phyloP scores from a whole-genome alignment of 1,139 yeast species.

The Casaregolazyma lundiana region DNA sequence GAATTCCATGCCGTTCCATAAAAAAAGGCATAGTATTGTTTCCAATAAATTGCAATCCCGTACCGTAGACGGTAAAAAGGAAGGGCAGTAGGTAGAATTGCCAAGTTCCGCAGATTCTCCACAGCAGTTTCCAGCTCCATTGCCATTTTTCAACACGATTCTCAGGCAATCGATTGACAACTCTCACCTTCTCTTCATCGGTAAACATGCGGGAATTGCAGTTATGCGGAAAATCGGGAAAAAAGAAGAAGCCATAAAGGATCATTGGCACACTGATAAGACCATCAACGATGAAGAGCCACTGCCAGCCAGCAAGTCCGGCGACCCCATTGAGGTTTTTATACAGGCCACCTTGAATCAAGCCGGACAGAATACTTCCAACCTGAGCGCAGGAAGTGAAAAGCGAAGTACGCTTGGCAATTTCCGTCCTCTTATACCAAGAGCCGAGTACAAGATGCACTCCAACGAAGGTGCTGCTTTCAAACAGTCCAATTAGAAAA shows the following conservation, averaged over 20 bases:
- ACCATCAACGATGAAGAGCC: conserved; percentile 70
- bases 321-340: conserved; percentile 41
- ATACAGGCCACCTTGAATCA: conserved; percentile 56
- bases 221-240: conserved; percentile 63
- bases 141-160: conserved; percentile 7
- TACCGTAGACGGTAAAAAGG: conserved; percentile 5
- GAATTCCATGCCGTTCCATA: conserved; percentile 8
- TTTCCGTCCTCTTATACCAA: conserved; percentile 58
- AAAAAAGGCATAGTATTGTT: conserved; percentile 11
- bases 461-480: conserved; percentile 56
- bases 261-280: conserved; percentile 57
- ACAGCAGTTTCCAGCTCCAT: conserved; percentile 7
- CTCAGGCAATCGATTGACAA: conserved; percentile 6
- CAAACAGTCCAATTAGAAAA: conserved; percentile 59
- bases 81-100: conserved; percentile 10
- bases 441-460: conserved; percentile 59
- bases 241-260: conserved; percentile 53
- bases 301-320: conserved; percentile 63
- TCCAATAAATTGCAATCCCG: conserved; percentile 6
- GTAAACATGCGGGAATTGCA: conserved; percentile 17
- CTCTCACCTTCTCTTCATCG: conserved; percentile 16
- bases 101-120: conserved; percentile 10
- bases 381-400: conserved; percentile 58
- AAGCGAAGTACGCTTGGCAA: conserved; percentile 55
- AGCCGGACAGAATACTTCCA: conserved; percentile 60